Conservation (phyloP, 2,329 filamentous ascomycete genomes). For the Colletotrichum eremochloae region DNA sequence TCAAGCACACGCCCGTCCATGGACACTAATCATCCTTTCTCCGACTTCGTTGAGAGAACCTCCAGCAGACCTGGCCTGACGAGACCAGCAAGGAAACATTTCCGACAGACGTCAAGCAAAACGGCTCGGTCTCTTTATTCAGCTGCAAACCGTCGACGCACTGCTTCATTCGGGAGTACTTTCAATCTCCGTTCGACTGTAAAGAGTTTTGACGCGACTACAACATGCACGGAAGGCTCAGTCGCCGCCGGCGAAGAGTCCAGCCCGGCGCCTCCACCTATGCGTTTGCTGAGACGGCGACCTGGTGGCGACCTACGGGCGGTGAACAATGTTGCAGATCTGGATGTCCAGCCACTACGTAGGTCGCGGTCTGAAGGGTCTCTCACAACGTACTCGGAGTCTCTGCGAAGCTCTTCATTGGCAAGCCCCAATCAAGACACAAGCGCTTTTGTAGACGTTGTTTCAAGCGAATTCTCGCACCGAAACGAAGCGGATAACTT, state of each 20-base stretch:
- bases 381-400: conserved; percentile 71
- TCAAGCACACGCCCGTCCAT: conserved; percentile 49
- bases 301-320: conserved; percentile 82
- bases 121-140: conserved; percentile 66
- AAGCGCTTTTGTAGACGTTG: conserved; percentile 60
- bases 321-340: conserved; percentile 73
- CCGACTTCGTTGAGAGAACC: conserved; percentile 48
- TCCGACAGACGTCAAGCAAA: conserved; percentile 61
- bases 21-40: conserved; percentile 50
- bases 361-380: conserved; percentile 72
- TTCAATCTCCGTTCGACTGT: conserved; percentile 63
- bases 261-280: conserved; percentile 61
- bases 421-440: conserved; percentile 57
- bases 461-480: conserved; percentile 57
- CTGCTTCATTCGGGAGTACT: conserved; percentile 72
- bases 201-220: conserved; percentile 73
- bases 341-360: conserved; percentile 63
- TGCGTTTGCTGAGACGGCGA: conserved; percentile 75
- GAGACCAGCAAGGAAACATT: conserved; percentile 50
- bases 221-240: conserved; percentile 63
- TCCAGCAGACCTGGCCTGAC: conserved; percentile 19
- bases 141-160: conserved; percentile 63
- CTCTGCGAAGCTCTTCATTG: conserved; percentile 69
- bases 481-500: conserved; percentile 60
- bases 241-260: conserved; percentile 61